Base-by-base conservation (phyloP, 371 early-diverging fungal genomes). In the Mucor irregularis region DNA sequence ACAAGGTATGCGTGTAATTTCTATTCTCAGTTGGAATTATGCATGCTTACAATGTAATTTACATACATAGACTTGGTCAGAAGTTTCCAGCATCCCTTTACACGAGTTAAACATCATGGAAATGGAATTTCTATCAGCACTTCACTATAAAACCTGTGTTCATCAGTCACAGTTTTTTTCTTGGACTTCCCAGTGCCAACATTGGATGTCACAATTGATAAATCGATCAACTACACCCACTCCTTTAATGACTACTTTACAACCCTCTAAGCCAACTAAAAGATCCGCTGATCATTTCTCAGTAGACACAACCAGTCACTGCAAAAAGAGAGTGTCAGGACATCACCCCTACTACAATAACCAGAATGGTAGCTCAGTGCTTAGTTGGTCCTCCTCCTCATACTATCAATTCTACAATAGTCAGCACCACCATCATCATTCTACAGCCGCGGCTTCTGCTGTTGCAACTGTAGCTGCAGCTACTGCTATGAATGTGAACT, bases 51-150 rank as follows among this genome's bases (percentile, higher is more conserved):
- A n/a, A n/a, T n/a, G 11, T 38, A 7, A 40, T 19, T 24, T 4
- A n/a, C 26, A 30, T 40, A 11, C 17, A 28, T 65, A 85, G 73
- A 78, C 87, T 6, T 89, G 90, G 90, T 76, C 87, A 16, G 80
- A 84, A 56, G 82, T 88, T 19, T 82, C 82, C 19, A 74, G 76
- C 46, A 61, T 89, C 28, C 76, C 82, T 4, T 67, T 85, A 16
- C 34, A 59, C 28, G 86, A 89, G 62, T 67, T 89, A 31, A 81
- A 83, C 48, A 79, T 80, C 7, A 88, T 89, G 86, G 89, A 89
- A 70, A 72, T 78, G 37, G 88, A 89, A 65, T 88, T 86, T 55
- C 56, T 86, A 43, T 53, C 72, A 26, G 81, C 84, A 8, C 63
- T 87, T n/a, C 73, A 82, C 24, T 81, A 83, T 29, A 46, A 44